These are phyloP conservation scores for Arachnomyces sp. DNA, from an alignment of 2,329 filamentous ascomycete genomes.

Conservation along the genomic window DNA sequence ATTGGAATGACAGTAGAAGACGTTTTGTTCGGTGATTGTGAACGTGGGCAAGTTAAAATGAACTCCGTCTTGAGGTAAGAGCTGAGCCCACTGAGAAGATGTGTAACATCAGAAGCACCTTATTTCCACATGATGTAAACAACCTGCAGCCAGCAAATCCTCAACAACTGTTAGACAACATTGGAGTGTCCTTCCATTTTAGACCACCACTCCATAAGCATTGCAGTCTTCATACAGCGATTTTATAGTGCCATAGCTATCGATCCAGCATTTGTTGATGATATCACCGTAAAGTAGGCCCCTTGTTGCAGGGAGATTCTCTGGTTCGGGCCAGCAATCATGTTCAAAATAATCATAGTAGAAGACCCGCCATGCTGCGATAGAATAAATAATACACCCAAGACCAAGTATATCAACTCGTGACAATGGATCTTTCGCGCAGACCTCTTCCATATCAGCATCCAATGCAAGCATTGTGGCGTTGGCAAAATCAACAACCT, in stretches of 20 bases:
- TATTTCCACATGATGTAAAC: too few relatives aligned
- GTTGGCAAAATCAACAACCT: conserved; percentile 11
- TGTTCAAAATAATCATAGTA: conserved; percentile 12
- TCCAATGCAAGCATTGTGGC: conserved; percentile 9
- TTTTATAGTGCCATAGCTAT: conserved; percentile 7
- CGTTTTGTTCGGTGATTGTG: too few relatives aligned
- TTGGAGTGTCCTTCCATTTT: too few relatives aligned
- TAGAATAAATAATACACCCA: conserved; percentile 13
- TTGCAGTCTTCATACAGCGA: conserved; percentile 9
- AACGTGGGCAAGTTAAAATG: too few relatives aligned
- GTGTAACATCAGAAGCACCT: too few relatives aligned
- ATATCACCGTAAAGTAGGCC: conserved; percentile 4
- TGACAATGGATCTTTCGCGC: conserved; percentile 9
- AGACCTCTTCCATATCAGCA: conserved; percentile 10
- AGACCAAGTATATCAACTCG: conserved; percentile 11
- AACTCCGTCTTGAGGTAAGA: too few relatives aligned
- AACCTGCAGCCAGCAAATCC: too few relatives aligned
- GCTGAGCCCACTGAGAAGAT: too few relatives aligned
- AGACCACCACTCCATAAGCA: too few relatives aligned
- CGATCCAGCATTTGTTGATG: conserved; percentile 9
- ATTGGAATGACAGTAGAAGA: too few relatives aligned
- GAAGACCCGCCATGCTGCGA: conserved; percentile 9
- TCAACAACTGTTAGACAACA: too few relatives aligned
- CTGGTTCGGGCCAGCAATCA: conserved; percentile 6
- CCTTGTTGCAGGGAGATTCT: conserved; percentile 8